Base-by-base conservation (phyloP, 805 yeast genomes). In the Millerozyma miso region DNA sequence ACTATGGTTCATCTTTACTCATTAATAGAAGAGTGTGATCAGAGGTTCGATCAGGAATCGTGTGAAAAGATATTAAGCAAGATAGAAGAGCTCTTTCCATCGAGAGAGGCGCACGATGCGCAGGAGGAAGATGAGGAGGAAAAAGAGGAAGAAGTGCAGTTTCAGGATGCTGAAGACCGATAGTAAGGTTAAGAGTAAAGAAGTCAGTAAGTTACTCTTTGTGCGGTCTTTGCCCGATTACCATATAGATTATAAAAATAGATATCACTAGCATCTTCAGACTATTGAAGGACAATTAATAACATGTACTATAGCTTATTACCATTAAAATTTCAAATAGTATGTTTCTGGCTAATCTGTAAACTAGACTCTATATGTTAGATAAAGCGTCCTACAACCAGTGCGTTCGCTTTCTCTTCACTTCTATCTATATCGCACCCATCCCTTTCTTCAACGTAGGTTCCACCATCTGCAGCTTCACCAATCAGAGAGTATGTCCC, bases 11-110 rank as follows among this genome's bases (percentile, higher is more conserved):
- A 79, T 31, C 69, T 91, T 40, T 88, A 81, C 58, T 74, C 93
- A 0, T 67, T 91, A 20, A 80, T 91, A 1, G 99, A 91, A 58
- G 98, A 93, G 58, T 91, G 96, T 62, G 99, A 91, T 52, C 81
- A 79, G 47, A 72, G 99, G 52, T 84, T 89, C 53, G 65, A 68
- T n/a, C 87, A 85, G 45, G 84, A 78, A 1, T 74, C 81, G 46
- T 73, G 86, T 38, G 76, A 80, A 37, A 66, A 69, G 3, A 75
- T 91, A 2, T 49, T 91, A 23, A 76, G 66, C 4, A 72, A 81
- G 39, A 71, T 88, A 15, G 54, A 63, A n/a, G 71, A 71, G 33
- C 66, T 75, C 42, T 77, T 80, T 57, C 87, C 85, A 2, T 54
- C 67, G 8, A 63, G 53, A 10, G 64, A 45, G 3, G 62, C 42